Evolutionary conservation across 306 rosid species (phyloP).

Genomic region (Cicer arietinum): DNA sequence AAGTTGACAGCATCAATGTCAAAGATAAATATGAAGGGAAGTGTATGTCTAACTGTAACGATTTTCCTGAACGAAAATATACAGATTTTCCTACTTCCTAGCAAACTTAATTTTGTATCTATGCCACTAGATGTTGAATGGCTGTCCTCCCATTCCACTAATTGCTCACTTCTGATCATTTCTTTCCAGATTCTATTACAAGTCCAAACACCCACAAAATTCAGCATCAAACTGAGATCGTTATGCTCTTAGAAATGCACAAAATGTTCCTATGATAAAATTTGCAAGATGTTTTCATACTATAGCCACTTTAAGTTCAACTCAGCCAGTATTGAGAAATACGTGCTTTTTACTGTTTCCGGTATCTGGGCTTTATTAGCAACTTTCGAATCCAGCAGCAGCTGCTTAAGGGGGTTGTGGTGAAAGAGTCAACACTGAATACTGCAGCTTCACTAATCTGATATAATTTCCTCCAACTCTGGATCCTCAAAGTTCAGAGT

Average conservation of each 20-base stretch:
- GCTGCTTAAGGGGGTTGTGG: constrained; percentile 22
- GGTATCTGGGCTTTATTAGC: constrained; percentile 35
- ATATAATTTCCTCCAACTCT: constrained; percentile 88
- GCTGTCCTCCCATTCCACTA: constrained; percentile 21
- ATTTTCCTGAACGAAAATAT: constrained; percentile 37
- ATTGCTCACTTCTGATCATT: constrained; percentile 36
- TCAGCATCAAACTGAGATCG: constrained; percentile 41
- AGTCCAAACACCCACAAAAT: constrained; percentile 31
- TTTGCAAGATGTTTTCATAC: constrained; percentile 11
- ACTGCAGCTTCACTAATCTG: constrained; percentile 62
- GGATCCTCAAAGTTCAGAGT: constrained; percentile 68
- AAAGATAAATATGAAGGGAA: constrained; percentile 3
- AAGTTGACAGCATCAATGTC: constrained; percentile 20
- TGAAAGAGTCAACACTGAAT: constrained; percentile 30
- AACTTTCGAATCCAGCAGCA: constrained; percentile 42
- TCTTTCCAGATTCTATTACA: constrained; percentile 26
- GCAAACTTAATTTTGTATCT: constrained; percentile 20
- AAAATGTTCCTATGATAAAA: constrained; percentile 34
- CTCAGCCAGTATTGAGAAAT: constrained; percentile 34
- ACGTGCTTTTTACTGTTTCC: constrained; percentile 26
- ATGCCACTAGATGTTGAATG: constrained; percentile 15
- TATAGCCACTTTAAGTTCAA: constrained; percentile 26
- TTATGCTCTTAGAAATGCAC: constrained; percentile 31
- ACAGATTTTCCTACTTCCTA: constrained; percentile 42
- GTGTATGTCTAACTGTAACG: constrained; percentile 15